Evolutionary conservation across 2,329 filamentous ascomycete species (phyloP).

Genomic region (Trichoderma sp.): DNA sequence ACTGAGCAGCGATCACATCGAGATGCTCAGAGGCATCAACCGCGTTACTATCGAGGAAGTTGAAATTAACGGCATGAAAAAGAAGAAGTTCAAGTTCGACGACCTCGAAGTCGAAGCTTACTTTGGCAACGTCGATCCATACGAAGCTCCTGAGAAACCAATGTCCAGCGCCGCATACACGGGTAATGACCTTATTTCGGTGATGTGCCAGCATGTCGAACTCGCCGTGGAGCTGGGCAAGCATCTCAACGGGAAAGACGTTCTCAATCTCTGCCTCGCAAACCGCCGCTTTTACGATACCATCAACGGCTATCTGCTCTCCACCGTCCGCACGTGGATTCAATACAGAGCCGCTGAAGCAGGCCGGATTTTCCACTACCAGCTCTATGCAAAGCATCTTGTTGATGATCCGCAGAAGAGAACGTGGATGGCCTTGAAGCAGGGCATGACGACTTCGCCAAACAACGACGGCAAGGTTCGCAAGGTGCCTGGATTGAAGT

Average conservation of each 20-base stretch:
- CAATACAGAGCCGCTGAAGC: conserved; percentile 52
- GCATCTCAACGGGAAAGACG: conserved; percentile 51
- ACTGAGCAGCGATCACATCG: neutral
- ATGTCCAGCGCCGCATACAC: conserved; percentile 24
- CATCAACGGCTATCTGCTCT: conserved; percentile 57
- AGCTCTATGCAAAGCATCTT: conserved; percentile 54
- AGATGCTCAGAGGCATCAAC: conserved; percentile 10
- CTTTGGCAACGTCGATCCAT: conserved; percentile 33
- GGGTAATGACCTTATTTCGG: conserved; percentile 43
- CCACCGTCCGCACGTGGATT: conserved; percentile 56
- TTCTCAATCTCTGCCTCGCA: conserved; percentile 63
- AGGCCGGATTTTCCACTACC: conserved; percentile 57
- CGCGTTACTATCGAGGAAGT: conserved; percentile 17
- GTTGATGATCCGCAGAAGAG: conserved; percentile 57
- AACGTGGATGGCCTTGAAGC: conserved; percentile 32
- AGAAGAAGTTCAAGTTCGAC: conserved; percentile 32
- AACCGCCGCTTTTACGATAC: conserved; percentile 60
- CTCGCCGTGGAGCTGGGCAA: conserved; percentile 54
- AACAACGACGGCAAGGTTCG: conserved; percentile 36
- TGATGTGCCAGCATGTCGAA: conserved; percentile 45
- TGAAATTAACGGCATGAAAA: conserved; percentile 18
- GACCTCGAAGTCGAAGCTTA: conserved; percentile 27
- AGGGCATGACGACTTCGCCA: conserved; percentile 13
- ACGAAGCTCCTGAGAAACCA: conserved; percentile 19
- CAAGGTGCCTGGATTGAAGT: conserved; percentile 60